phyloP scores from a whole-genome alignment of 1,284 basidiomycete genomes.

The Leccinum ponderosum region DNA sequence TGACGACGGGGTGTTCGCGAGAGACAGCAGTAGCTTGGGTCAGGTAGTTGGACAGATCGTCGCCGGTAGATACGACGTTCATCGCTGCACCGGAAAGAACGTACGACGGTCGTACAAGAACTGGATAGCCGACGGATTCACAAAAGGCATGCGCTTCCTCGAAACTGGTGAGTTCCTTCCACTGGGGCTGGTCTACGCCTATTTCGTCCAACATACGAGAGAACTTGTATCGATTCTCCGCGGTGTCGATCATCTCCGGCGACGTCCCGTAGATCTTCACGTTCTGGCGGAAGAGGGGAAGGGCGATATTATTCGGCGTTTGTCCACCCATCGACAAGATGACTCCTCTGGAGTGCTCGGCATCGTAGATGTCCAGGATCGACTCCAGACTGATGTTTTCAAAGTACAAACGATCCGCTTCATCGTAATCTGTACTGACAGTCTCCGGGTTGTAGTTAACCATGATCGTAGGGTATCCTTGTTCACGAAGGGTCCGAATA shows the following conservation, averaged over 20 bases:
- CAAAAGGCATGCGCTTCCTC: conserved; percentile 89
- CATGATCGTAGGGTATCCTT: conserved; percentile 97
- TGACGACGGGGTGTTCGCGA: conserved; percentile 96
- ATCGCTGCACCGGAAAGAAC: conserved; percentile 98
- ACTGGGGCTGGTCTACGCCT: conserved; percentile 94
- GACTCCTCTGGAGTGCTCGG: conserved; percentile 86
- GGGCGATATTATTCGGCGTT: conserved; percentile 97
- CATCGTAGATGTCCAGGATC: conserved; percentile 96
- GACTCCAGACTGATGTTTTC: conserved; percentile 98
- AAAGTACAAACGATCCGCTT: conserved; percentile 97
- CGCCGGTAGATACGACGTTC: conserved; percentile 96
- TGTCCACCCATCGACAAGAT: conserved; percentile 99
- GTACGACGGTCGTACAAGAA: conserved; percentile 96
- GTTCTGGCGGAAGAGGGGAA: conserved; percentile 92
- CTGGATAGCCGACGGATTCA: conserved; percentile 90
- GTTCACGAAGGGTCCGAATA: conserved; percentile 91
- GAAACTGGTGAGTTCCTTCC: conserved; percentile 96
- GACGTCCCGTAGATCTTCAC: conserved; percentile 99
- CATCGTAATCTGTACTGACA: conserved; percentile 98
- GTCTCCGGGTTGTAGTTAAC: conserved; percentile 99
- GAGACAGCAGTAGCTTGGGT: conserved; percentile 97
- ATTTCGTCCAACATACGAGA: conserved; percentile 97
- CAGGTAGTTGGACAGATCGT: conserved; percentile 91
- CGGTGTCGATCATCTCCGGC: conserved; percentile 99
- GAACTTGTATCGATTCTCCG: conserved; percentile 99